A percentile compares a stretch with the other conserved stretches of the same genome.
phyloP scores from a whole-genome alignment of 2,329 filamentous ascomycete species.

The Podosphaera leucotricha region DNA sequence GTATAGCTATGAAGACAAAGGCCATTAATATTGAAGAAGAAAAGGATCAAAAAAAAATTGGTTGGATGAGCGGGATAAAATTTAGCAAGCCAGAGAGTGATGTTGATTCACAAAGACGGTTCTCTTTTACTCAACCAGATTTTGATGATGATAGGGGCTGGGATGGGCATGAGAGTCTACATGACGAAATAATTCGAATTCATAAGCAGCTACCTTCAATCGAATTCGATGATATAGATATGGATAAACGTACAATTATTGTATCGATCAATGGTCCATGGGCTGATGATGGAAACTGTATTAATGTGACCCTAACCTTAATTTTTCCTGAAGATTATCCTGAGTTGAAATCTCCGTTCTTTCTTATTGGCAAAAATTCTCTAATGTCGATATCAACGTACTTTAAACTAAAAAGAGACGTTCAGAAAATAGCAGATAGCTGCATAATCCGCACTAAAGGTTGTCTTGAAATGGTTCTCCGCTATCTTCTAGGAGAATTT shows the following conservation, averaged over 20 bases:
- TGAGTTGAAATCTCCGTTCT: constrained; percentile 30
- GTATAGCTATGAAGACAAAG: constrained; percentile 14
- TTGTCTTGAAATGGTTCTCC: constrained; percentile 36
- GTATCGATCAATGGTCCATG: constrained; percentile 43
- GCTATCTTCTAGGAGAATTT: constrained; percentile 38
- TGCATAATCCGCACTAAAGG: constrained; percentile 35
- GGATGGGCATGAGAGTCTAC: constrained; percentile 33
- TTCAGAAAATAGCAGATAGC: constrained; percentile 30
- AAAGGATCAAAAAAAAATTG: constrained; percentile 31
- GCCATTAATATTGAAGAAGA: constrained; percentile 15
- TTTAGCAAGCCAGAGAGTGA: constrained; percentile 22
- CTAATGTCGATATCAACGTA: constrained; percentile 34
- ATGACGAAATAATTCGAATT: constrained; percentile 40
- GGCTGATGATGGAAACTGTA: constrained; percentile 30
- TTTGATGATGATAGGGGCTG: constrained; percentile 22
- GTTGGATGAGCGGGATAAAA: constrained; percentile 46
- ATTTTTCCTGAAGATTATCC: constrained; percentile 36
- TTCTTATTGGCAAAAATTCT: constrained; percentile 35
- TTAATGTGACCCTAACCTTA: constrained; percentile 38
- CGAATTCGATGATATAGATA: constrained; percentile 38
- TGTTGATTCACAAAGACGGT: constrained; percentile 6
- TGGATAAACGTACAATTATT: constrained; percentile 32
- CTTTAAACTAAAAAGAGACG: constrained; percentile 27
- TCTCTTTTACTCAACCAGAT: constrained; percentile 11
- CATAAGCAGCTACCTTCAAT: constrained; percentile 38